Evolutionary conservation across 176 grass and related monocot species (phyloP), one percentile per base, ranked within the genome.

Genomic region (Poa pratensis): DNA sequence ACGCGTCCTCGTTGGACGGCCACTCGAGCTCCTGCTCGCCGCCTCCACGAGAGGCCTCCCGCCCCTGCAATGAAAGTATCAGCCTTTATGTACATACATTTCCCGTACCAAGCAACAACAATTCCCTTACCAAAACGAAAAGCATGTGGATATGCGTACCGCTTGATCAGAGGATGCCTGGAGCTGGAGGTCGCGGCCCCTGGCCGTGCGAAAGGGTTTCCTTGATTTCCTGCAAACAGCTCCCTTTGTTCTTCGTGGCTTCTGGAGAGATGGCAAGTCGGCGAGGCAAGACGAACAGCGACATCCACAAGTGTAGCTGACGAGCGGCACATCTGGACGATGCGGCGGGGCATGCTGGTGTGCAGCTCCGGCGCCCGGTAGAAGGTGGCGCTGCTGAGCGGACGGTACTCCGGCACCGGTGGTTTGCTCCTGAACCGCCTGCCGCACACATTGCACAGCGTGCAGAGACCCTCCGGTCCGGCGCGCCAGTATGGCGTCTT

Each of bases 371-470:
- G 78, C 1, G 55, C 55, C 55, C 1, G 55, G 55, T 2, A 9
- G n/a, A 11, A 23, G 55, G 20, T 59, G 20, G n/a, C 55, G 55
- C 55, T 23, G 55, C 7, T 59, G n/a, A 23, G 20, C 55, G n/a
- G 55, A n/a, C n/a, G n/a, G 55, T 23, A 59, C 55, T 23, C 55
- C 55, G 55, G 55, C 55, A 59, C 55, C 55, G 11, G n/a, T 3
- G 69, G 28, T 3, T 86, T 86, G 28, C 55, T 78, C 79, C 51
- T 80, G 78, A 87, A 94, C 30, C 66, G 51, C 39, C 82, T 80
- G 39, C 91, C 94, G 52, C 91, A 94, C 1, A 83, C 91, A 75
- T 92, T 97, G 85, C 91, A 92, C 80, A 94, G 80, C 19, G 87
- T 94, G 23, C 46, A 39, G 4, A 13, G 65, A 10, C 94, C 91